These are phyloP conservation scores for Torrubiella hemipterigena DNA, from an alignment of 2,329 filamentous ascomycete species.

Conservation along the genomic window DNA sequence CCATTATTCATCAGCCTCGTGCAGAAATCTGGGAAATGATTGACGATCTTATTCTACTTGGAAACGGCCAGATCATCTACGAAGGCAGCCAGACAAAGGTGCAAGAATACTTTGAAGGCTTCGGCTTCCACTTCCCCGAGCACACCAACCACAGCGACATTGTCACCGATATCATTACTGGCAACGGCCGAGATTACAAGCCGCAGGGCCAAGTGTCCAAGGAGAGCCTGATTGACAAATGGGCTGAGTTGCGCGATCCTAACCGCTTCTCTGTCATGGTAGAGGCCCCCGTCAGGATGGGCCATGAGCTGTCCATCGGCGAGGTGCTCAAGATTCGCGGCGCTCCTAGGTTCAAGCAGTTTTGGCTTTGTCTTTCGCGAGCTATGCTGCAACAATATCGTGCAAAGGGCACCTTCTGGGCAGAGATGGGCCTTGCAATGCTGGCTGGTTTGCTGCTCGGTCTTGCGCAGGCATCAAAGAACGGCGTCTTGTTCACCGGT, in stretches of 20 bases:
- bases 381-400: conserved; percentile 46
- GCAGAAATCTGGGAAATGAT: conserved; percentile 46
- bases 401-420: conserved; percentile 34
- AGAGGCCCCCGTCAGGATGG: too few relatives aligned
- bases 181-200: conserved; percentile 41
- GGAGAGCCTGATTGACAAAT: conserved; percentile 35
- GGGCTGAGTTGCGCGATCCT: conserved; percentile 22
- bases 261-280: conserved; percentile 11
- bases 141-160: conserved; percentile 43
- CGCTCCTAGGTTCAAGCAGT: conserved; percentile 34
- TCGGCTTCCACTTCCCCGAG: conserved; percentile 38
- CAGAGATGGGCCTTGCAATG: conserved; percentile 40
- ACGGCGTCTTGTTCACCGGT: conserved; percentile 41
- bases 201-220: conserved; percentile 30
- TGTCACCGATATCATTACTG: conserved; percentile 50
- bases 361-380: conserved; percentile 38
- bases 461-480: conserved; percentile 33
- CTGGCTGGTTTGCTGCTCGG: conserved; percentile 43
- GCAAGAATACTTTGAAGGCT: conserved; percentile 35
- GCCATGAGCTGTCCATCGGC: conserved; percentile 22
- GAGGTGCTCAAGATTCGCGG: conserved; percentile 36
- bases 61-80: conserved; percentile 42
- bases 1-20: conserved; percentile 48
- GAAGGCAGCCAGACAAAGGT: conserved; percentile 32
- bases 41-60: conserved; percentile 43